Conservation (phyloP, 177 flowering plant species). For the Vitis hybrid region DNA sequence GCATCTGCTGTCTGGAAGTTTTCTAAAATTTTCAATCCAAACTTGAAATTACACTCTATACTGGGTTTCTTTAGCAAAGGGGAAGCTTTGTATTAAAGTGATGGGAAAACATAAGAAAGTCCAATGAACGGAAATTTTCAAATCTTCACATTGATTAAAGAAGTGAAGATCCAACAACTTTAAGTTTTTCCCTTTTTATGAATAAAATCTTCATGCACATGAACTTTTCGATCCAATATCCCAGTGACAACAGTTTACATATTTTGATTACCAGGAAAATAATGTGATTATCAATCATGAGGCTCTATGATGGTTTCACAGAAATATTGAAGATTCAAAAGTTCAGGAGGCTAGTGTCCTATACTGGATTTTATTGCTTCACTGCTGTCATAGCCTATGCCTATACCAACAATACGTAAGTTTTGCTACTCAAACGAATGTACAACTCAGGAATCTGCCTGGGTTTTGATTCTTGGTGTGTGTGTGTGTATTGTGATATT, state of each 20-base stretch:
- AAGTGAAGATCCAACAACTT: background rate
- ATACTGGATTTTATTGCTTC: constrained; percentile 70
- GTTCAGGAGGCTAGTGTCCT: constrained; percentile 65
- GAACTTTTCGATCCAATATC: constrained; percentile 21
- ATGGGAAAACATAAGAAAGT: too few species aligned
- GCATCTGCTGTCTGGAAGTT: too few species aligned
- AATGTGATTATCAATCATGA: constrained; percentile 20
- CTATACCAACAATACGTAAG: constrained; percentile 79
- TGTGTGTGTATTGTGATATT: constrained; percentile 13
- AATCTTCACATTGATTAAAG: too few species aligned
- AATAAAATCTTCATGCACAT: background rate
- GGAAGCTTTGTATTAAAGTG: too few species aligned
- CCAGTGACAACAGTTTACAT: background rate
- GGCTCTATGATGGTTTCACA: constrained; percentile 39
- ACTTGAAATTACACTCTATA: too few species aligned
- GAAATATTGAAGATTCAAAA: constrained; percentile 79
- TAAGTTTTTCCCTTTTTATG: background rate
- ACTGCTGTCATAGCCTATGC: constrained; percentile 46
- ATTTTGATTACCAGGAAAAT: background rate
- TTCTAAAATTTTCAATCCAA: too few species aligned
- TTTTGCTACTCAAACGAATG: constrained; percentile 4
- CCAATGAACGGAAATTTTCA: too few species aligned
- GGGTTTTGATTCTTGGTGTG: constrained; percentile 6
- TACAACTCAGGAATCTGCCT: background rate
- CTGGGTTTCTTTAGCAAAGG: too few species aligned